These are phyloP conservation scores for Prototheca wickerhamii DNA, from an alignment of 163 green algal genomes.

Conservation along the genomic window DNA sequence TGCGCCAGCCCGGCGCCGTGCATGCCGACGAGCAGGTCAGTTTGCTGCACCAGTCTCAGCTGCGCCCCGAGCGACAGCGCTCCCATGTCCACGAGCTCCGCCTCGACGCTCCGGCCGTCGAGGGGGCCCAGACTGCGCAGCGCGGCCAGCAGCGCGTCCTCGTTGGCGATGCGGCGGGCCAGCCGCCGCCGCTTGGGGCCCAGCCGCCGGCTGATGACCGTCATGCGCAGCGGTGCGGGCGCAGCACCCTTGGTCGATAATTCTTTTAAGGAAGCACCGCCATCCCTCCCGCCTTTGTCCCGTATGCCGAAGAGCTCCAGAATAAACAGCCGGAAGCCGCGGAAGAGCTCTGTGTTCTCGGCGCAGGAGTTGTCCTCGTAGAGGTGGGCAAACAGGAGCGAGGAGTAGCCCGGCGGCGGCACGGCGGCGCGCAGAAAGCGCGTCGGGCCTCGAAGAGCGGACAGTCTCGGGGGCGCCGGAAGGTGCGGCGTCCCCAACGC, in stretches of 20 bases:
- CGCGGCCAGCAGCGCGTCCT: slow-evolving; percentile 14
- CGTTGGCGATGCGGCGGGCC: slow-evolving; percentile 23
- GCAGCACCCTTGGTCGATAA: too few relatives aligned
- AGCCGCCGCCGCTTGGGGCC: background rate
- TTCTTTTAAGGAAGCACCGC: too few relatives aligned
- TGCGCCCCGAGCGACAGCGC: slow-evolving; percentile 18
- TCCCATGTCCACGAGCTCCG: slow-evolving; percentile 22
- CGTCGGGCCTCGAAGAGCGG: background rate
- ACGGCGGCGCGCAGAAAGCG: slow-evolving; percentile 13
- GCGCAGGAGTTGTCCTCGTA: slow-evolving; percentile 27
- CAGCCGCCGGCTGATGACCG: slow-evolving; percentile 23
- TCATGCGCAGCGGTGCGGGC: background rate
- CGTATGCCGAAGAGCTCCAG: background rate
- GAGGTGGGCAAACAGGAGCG: slow-evolving; percentile 33
- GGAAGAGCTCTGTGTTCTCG: slow-evolving; percentile 22
- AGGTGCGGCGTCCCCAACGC: background rate
- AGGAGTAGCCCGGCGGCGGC: slow-evolving; percentile 33
- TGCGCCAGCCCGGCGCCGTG: slow-evolving; percentile 31
- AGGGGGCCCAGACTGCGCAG: background rate
- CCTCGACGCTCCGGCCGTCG: background rate
- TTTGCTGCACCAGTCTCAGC: slow-evolving; percentile 8
- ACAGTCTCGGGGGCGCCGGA: too few relatives aligned
- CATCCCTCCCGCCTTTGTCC: background rate
- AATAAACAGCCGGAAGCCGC: slow-evolving; percentile 5
- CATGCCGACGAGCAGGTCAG: slow-evolving; percentile 31